phyloP scores from a whole-genome alignment of 495 filamentous ascomycete species.

The Massariosphaeria phaeospora region DNA sequence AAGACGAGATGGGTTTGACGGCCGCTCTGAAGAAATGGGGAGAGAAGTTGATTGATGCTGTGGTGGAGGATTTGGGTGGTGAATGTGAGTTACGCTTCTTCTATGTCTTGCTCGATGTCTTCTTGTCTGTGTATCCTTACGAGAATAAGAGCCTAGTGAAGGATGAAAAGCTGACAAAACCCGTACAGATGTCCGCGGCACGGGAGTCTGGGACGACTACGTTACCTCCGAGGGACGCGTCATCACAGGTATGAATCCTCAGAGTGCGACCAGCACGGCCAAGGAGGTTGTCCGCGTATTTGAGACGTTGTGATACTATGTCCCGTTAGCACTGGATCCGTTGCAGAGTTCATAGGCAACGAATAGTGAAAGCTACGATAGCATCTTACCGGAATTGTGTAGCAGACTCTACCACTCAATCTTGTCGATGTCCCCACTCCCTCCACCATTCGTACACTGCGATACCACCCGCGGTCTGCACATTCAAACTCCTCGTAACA shows the following conservation, averaged over 20 bases:
- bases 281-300: conserved; percentile 46
- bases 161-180: background rate
- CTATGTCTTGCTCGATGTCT: background rate
- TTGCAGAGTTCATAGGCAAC: no score
- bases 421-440: no score
- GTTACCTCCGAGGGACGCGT: conserved; percentile 41
- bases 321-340: no score
- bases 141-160: conserved; percentile 1
- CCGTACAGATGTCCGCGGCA: conserved; percentile 39
- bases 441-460: conserved; percentile 45
- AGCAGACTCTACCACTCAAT: no score
- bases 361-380: no score
- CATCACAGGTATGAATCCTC: conserved; percentile 39
- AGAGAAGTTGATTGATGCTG: conserved; percentile 41
- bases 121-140: conserved; percentile 34
- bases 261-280: conserved; percentile 41
- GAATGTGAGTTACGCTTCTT: conserved; percentile 34
- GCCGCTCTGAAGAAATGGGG: conserved; percentile 39
- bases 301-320: conserved; percentile 41
- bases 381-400: no score
- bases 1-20: conserved; percentile 42
- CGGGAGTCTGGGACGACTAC: conserved; percentile 48
- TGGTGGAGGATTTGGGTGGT: conserved; percentile 38
- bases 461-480: conserved; percentile 49
- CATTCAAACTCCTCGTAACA: conserved; percentile 50